Conservation (phyloP, 1,284 basidiomycete genomes). For the Xerocomus minutiporus region DNA sequence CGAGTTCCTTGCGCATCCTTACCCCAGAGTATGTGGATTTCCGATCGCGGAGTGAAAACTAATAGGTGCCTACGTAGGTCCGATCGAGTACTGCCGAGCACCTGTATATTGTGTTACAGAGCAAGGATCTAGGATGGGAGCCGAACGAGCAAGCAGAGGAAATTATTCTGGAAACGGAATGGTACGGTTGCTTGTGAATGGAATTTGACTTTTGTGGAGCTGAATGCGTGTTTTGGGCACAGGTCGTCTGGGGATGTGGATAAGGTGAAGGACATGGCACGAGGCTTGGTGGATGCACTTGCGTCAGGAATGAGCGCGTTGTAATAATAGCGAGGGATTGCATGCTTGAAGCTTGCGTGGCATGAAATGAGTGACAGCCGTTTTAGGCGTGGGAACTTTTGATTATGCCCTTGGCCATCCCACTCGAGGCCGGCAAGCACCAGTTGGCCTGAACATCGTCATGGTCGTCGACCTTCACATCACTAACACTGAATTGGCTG, state of each 20-base stretch:
- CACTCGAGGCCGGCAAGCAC: constrained; percentile 4
- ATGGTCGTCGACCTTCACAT: constrained; percentile 59
- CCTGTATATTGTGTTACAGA: constrained; percentile 71
- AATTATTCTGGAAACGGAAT: constrained; percentile 77
- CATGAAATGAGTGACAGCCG: constrained; percentile 1
- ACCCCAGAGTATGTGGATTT: constrained; percentile 60
- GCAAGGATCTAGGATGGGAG: constrained; percentile 58
- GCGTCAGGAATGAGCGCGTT: constrained; percentile 26
- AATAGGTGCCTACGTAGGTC: constrained; percentile 44
- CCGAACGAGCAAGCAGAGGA: constrained; percentile 65
- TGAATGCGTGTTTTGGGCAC: constrained; percentile 25
- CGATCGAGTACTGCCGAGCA: constrained; percentile 77
- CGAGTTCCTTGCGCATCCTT: constrained; percentile 69
- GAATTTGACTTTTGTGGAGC: constrained; percentile 25
- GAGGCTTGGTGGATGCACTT: constrained; percentile 29
- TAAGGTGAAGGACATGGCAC: constrained; percentile 34
- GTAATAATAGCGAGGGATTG: constrained; percentile 12
- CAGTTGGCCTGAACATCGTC: constrained; percentile 13
- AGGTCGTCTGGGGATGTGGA: constrained; percentile 42
- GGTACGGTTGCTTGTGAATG: constrained; percentile 44
- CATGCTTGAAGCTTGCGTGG: background rate
- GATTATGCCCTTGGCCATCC: constrained; percentile 11
- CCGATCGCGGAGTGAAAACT: constrained; percentile 9
- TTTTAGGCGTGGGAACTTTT: constrained; percentile 24
- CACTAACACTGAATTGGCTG: constrained; percentile 71